These are phyloP conservation scores for Fusarium pilosicola DNA, from an alignment of 2,329 filamentous ascomycete genomes.

Conservation along the genomic window DNA sequence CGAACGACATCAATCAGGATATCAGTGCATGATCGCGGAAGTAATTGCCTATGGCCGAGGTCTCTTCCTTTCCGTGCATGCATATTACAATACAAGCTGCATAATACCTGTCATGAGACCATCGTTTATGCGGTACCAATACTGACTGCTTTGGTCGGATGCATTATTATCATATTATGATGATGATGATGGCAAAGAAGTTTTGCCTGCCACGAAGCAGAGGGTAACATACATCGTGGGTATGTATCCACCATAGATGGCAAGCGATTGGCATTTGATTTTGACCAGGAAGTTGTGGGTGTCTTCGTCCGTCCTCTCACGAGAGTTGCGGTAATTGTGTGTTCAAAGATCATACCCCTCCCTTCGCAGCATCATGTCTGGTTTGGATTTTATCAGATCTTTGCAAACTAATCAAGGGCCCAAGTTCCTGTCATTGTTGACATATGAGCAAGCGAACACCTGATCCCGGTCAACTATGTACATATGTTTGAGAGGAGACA, in stretches of 20 bases:
- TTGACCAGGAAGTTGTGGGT: background rate
- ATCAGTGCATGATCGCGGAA: constrained; percentile 20
- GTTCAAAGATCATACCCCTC: background rate
- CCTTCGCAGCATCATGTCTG: constrained; percentile 2
- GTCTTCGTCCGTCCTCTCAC: background rate
- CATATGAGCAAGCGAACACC: constrained; percentile 6
- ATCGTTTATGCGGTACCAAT: background rate
- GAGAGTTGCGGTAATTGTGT: background rate
- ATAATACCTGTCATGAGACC: constrained; percentile 10
- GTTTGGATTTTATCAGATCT: constrained; percentile 23
- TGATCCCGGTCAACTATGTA: constrained; percentile 4
- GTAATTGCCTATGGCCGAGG: background rate
- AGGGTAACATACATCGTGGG: background rate
- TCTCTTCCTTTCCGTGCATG: constrained; percentile 2
- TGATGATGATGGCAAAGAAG: background rate
- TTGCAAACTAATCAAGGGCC: constrained; percentile 4
- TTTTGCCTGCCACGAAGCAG: background rate
- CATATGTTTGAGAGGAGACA: constrained; percentile 11
- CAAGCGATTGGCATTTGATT: background rate
- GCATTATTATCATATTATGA: background rate
- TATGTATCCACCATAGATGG: background rate
- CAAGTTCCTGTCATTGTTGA: constrained; percentile 18
- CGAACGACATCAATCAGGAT: constrained; percentile 4
- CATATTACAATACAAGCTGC: constrained; percentile 9
- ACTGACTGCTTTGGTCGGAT: background rate